Evolutionary conservation across 768 basidiomycete genomes (phyloP), one percentile per base, ranked within the genome.

Genomic region (Cubamyces lactineus): DNA sequence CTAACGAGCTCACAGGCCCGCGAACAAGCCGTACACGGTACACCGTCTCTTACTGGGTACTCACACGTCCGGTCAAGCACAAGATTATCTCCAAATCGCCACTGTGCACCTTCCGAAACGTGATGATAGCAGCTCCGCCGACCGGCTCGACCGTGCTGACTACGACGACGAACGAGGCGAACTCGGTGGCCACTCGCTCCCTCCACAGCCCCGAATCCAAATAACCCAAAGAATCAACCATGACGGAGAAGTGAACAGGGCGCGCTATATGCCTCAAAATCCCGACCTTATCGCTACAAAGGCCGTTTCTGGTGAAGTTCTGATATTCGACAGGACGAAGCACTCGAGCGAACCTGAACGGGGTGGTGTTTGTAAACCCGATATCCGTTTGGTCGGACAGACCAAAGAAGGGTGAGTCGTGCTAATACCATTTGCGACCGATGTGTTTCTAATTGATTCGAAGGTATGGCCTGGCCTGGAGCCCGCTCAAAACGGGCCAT

Each of bases 211-310:
- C 1, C 86, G 93, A 24, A 88, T 98, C 64, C 89, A 91, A 69
- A 86, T 96, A 74, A 91, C 88, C 34, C 97, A 99, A 73, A 87
- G 85, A 67, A 98, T 99, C 78, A 96, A 95, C 74, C 97, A 99
- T 74, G 83, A 84, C 4, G 93, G 94, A 43, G 97, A 99, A 73
- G 93, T 98, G 71, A 99, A 99, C 76, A 81, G 95, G 46, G 97
- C 97, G 62, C 87, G 97, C 54, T 99, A 98, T 75, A 98, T 98
- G 96, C 97, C 97, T 6, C 96, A 98, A 76, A 99, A 98, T 71
- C 92, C 95, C 1, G 93, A 98, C 76, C 76, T 99, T 67, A 91
- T 99, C 66, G 97, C 97, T 15, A 98, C 96, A 12, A 98, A 98
- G 75, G 82, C 95, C 21, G 84, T 94, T 8, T 86, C 85, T 6